Percentiles rank a stretch among this genome's conserved stretches.
phyloP scores from a whole-genome alignment of 768 basidiomycete genomes.

The Phylloporus rhodoxanthus region DNA sequence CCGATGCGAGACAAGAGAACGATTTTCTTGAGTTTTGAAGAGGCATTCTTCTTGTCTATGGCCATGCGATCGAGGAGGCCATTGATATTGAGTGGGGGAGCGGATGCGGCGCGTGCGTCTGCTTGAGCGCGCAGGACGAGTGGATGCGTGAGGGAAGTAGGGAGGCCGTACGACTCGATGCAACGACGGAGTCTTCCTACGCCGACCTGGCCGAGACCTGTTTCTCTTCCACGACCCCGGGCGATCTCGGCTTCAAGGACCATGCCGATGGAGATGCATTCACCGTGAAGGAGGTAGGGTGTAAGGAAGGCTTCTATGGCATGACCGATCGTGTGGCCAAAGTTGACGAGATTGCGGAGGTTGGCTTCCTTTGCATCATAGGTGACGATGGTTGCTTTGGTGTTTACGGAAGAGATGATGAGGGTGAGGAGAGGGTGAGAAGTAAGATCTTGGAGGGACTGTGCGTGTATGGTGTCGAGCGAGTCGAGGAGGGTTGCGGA shows the following conservation, averaged over 20 bases:
- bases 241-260: slow-evolving; percentile 94
- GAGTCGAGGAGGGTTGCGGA: slow-evolving; percentile 82
- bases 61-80: slow-evolving; percentile 89
- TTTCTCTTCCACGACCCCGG: slow-evolving; percentile 60
- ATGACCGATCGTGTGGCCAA: slow-evolving; percentile 97
- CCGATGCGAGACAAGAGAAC: slow-evolving; percentile 90
- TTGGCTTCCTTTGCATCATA: slow-evolving; percentile 96
- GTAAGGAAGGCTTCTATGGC: slow-evolving; percentile 96
- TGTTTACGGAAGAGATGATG: slow-evolving; percentile 88
- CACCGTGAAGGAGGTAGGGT: slow-evolving; percentile 90
- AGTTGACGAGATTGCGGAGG: slow-evolving; percentile 96
- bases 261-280: slow-evolving; percentile 94
- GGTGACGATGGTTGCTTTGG: slow-evolving; percentile 96
- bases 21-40: slow-evolving; percentile 78
- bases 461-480: slow-evolving; percentile 53
- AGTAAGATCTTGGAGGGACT: slow-evolving; percentile 57
- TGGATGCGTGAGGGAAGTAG: slow-evolving; percentile 74
- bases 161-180: slow-evolving; percentile 87
- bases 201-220: slow-evolving; percentile 78
- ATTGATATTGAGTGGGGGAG: slow-evolving; percentile 49
- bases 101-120: slow-evolving; percentile 16
- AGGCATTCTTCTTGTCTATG: slow-evolving; percentile 97
- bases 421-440: slow-evolving; percentile 87
- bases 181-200: slow-evolving; percentile 86
- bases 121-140: slow-evolving; percentile 43